Evolutionary conservation across 805 yeast genomes (phyloP), one percentile per base, ranked within the genome.

Genomic region (Sungouiella blattae): DNA sequence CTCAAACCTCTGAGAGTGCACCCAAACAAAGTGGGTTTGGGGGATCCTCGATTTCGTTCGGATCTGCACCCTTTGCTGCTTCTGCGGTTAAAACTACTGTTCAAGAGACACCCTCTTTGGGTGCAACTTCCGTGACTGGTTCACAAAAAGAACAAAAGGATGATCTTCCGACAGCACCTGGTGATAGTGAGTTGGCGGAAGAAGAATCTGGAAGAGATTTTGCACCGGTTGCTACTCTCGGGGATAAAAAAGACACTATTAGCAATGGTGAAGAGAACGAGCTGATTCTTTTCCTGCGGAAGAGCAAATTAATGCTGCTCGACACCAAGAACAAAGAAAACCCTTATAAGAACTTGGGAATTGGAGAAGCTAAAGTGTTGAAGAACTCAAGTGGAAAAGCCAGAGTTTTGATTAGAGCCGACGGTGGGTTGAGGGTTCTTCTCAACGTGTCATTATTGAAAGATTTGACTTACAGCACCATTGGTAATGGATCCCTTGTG

Each of bases 191-290:
- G 22, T 20, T 20, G 22, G 20, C 16, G 15, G 71, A 68, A 26
- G 75, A 64, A 30, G 73, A 69, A 38, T 71, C 69, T 4, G 70
- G 68, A 27, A 77, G 70, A 1, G 59, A 60, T 37, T 67, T 76
- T 39, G 40, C 49, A 17, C 67, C 70, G 1, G 55, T 64, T 28
- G 68, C 59, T 2, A 37, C 52, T 26, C 43, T 64, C 28, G 40
- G 54, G 1, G 61, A 66, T 14, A 73, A 77, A 31, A 69, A 80
- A 36, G 76, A 73, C 5, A 25, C 40, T 3, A 73, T 67, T 12
- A 40, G 38, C 15, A 84, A 91, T 6, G 97, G 96, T 13, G 97
- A 91, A 62, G 96, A 88, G 60, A 73, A 77, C 35, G 97, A 91
- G 62, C 77, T 69, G 1, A 55, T 71, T 0, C 50, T 76, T 17